Evolutionary conservation across 2,329 filamentous ascomycete genomes (phyloP), one percentile per base, ranked within the genome.

Genomic region (Claviceps digitariae): DNA sequence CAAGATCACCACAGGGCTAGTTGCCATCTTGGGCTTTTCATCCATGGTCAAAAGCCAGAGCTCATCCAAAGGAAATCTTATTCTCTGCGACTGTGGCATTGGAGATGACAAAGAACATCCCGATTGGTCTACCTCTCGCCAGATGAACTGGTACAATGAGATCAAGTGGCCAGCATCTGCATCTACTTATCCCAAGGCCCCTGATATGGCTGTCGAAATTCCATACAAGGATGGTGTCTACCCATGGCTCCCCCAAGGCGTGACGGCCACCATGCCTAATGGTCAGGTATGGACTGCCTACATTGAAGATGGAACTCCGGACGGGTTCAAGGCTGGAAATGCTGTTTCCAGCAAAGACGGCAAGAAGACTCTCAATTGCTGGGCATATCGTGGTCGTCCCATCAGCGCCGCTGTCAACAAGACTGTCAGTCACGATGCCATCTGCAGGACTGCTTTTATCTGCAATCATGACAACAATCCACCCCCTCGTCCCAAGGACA

Each of bases 61-160:
- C 52, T 59, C 63, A 38, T 60, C 61, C 36, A 62, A 65, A 15
- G 68, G 69, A 56, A 64, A 71, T 17, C 66, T 72, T 41, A 62
- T 72, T 41, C 66, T 72, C 48, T 69, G 68, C 31, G 69, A 72
- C 51, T 72, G 69, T 52, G 69, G 70, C 31, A 71, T 72, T 52
- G 70, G 70, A 6, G 66, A 70, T 54, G 70, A 72, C 58, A 61
- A 64, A n/a, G 62, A 63, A 7, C 66, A 72, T 43, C 60, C 64
- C 10, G 63, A 61, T 36, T 72, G 69, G 69, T 72, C 69, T 7
- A 72, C 70, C 5, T 72, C 69, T 46, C 69, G 69, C 43, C 69
- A 72, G 57, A 68, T 72, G 60, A 72, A 72, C 56, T 72, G 70
- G 70, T 72, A 72, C 52, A 52, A 66, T 47, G 64, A 69, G 10